Evolutionary conservation across 2,329 filamentous ascomycete species (phyloP).

Genomic region (Herpotrichia juniperi): DNA sequence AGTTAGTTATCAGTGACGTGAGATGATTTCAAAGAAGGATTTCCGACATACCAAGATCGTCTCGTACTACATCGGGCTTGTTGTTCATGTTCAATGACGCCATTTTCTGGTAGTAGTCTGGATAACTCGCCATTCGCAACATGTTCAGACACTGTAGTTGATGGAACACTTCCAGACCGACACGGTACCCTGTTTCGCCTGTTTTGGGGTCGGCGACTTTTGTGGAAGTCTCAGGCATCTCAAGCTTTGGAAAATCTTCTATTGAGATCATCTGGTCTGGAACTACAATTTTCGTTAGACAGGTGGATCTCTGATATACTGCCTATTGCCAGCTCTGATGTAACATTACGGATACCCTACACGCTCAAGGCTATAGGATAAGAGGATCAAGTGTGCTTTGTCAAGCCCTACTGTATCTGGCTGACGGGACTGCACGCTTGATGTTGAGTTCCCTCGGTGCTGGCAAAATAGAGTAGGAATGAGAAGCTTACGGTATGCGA

Average conservation of each 20-base stretch:
- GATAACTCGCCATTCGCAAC: slow-evolving; percentile 41
- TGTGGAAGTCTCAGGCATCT: slow-evolving; percentile 59
- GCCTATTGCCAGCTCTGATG: too few species aligned
- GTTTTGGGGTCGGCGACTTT: slow-evolving; percentile 62
- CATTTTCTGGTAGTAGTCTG: slow-evolving; percentile 37
- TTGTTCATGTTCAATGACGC: slow-evolving; percentile 34
- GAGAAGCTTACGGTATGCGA: slow-evolving; percentile 54
- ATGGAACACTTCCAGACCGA: slow-evolving; percentile 65
- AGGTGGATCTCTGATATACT: too few species aligned
- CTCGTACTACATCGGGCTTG: slow-evolving; percentile 34
- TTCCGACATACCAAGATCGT: slow-evolving; percentile 28
- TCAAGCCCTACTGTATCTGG: too few species aligned
- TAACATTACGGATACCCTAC: too few species aligned
- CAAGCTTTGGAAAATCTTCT: slow-evolving; percentile 60
- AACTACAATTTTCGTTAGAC: slow-evolving; percentile 47
- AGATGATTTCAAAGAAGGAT: neutral
- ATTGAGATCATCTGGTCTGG: slow-evolving; percentile 66
- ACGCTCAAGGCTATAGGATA: too few species aligned
- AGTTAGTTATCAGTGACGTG: neutral
- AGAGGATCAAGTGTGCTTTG: too few species aligned
- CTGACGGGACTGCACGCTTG: too few species aligned
- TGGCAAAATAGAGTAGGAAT: neutral
- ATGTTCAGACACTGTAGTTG: slow-evolving; percentile 48
- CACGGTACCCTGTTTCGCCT: slow-evolving; percentile 64
- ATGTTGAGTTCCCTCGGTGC: too few species aligned